Conservation (phyloP, 345 rosid genomes). For the Acer campestre region DNA sequence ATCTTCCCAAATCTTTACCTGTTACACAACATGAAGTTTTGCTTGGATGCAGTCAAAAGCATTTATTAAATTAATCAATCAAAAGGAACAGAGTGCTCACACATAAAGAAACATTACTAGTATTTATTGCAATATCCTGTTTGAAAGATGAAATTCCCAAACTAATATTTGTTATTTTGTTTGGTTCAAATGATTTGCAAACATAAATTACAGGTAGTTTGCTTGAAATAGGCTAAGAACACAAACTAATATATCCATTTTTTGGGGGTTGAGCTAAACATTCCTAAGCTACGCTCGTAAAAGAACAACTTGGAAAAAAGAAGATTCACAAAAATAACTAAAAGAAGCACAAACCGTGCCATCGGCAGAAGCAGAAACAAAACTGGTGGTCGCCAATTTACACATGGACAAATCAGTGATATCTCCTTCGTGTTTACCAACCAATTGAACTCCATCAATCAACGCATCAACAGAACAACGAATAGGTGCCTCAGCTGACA, state of each 20-base stretch:
- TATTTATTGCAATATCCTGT: neutral
- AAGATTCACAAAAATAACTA: slow-evolving; percentile 15
- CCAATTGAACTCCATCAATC: slow-evolving; percentile 74
- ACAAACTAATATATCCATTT: too few species aligned
- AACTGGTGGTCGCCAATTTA: slow-evolving; percentile 82
- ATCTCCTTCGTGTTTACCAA: slow-evolving; percentile 92
- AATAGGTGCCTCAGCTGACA: slow-evolving; percentile 75
- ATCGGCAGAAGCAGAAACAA: slow-evolving; percentile 87
- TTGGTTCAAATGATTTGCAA: neutral
- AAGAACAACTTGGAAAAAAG: neutral
- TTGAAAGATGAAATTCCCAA: neutral
- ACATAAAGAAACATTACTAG: neutral
- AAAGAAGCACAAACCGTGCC: slow-evolving; percentile 67
- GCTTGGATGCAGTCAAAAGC: neutral
- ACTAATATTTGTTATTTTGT: neutral
- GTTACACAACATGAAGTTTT: slow-evolving; percentile 24
- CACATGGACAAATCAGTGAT: slow-evolving; percentile 96
- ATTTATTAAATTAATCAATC: neutral
- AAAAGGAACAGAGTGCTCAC: neutral
- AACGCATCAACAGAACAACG: slow-evolving; percentile 63
- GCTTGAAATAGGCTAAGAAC: neutral
- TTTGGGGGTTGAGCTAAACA: neutral
- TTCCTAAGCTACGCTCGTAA: neutral
- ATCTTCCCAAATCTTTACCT: slow-evolving; percentile 97
- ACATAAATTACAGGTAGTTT: neutral